Conservation (phyloP, 2,329 filamentous ascomycete species). For the Epichloe festucae region DNA sequence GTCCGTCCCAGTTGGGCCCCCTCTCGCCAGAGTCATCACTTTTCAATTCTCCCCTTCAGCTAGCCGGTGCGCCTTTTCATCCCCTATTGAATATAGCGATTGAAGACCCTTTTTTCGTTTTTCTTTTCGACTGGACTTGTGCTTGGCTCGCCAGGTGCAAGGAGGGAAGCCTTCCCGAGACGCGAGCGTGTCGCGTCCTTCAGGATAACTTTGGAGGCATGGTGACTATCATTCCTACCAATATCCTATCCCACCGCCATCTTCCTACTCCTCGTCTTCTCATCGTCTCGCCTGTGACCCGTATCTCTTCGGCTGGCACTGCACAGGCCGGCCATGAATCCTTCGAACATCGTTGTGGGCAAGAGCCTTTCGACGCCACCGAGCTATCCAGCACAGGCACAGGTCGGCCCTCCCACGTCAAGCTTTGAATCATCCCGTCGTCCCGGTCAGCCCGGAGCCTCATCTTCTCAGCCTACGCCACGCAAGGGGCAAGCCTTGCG, state of each 20-base stretch:
- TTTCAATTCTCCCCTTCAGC: not conserved
- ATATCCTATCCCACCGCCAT: not conserved
- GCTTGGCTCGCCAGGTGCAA: not conserved
- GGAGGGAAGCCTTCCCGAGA: not conserved
- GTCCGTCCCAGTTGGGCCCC: slow-evolving; percentile 8
- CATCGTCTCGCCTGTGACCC: not conserved
- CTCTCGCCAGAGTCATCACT: slow-evolving; percentile 5
- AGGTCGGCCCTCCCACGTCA: slow-evolving; percentile 29
- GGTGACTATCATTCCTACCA: not conserved
- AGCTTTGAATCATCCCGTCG: slow-evolving; percentile 40
- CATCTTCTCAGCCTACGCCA: slow-evolving; percentile 30
- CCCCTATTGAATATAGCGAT: not conserved
- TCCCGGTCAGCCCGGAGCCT: slow-evolving; percentile 23
- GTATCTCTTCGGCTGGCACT: not conserved
- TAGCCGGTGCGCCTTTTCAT: not conserved
- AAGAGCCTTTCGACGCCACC: slow-evolving; percentile 37
- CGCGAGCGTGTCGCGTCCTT: not conserved
- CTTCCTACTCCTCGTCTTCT: not conserved
- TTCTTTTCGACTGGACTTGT: not conserved
- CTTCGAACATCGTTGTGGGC: slow-evolving; percentile 24
- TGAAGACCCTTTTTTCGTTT: not conserved
- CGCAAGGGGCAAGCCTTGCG: slow-evolving; percentile 65
- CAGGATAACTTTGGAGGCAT: not conserved
- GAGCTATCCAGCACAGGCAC: slow-evolving; percentile 27
- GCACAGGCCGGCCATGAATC: slow-evolving; percentile 19